Base-by-base conservation (phyloP, 2,329 filamentous ascomycete species). In the Microsporum ferrugineum region DNA sequence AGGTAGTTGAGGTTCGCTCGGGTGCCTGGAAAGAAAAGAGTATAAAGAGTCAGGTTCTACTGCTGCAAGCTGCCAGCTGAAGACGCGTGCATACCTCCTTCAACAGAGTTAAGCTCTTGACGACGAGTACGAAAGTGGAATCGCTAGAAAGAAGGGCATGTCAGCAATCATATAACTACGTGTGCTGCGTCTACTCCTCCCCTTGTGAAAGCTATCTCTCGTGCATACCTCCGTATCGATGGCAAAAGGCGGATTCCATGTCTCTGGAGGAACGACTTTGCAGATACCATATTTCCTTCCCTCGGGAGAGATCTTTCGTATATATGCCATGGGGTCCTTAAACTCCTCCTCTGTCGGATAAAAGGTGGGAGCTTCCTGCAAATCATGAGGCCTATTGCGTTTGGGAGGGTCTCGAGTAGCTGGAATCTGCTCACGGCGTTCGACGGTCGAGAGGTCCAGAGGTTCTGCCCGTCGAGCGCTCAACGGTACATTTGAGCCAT, bases 121-220 rank as follows among this genome's bases (percentile, higher is more conserved):
- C 95, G 91, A 71, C 94, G 85, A 12, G 94, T 99, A 66, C 91
- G 86, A 72, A 99, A 99, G 74, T 99, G 94, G 70, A 99, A 99
- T 75, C 86, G 89, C 91, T 96, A 71, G 66, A 47, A 29, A 51
- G 34, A 17, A 58, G 38, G 45, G 6, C 31, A 14, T n/a, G 51
- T 55, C 23, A 55, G 51, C 27, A 33, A 23, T 43, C 29, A 34
- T 33, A 3, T 7, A 53, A 33, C 27, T 53, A 53, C 43, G 23
- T 47, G 43, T 47, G 10, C 33, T 12, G 33, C 51, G 23, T 55
- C 23, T 36, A 55, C 31, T 55, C 10, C 12, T 36, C 14, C 23
- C 43, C 17, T 47, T 17, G 3, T 23, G 2, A 36, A 23, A 14
- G 8, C 7, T 45, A 23, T n/a, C 17, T 23, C 17, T 41, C 39